A percentile compares a stretch with the other conserved stretches of the same genome.
These are phyloP conservation scores for Tolypocladium tundrense DNA, from an alignment of 2,329 filamentous ascomycete genomes.

Conservation along the genomic window DNA sequence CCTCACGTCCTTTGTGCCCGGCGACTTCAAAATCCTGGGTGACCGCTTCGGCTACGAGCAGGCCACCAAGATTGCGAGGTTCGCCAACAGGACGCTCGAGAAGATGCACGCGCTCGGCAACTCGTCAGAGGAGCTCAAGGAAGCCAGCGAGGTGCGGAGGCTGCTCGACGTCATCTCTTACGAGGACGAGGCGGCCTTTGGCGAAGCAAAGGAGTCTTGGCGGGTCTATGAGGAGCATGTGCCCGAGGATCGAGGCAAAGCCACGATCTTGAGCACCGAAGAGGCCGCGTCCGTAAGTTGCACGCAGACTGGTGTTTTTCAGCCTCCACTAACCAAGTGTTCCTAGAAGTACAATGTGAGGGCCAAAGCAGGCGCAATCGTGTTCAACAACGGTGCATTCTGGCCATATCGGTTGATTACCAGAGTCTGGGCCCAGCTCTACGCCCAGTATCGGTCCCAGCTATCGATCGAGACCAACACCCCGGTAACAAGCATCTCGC, in stretches of 20 bases:
- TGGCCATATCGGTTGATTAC: conserved; percentile 39
- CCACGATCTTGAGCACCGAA: not conserved
- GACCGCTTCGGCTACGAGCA: conserved; percentile 17
- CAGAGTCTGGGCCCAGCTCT: conserved; percentile 25
- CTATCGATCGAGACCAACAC: conserved; percentile 28
- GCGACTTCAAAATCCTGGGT: conserved; percentile 23
- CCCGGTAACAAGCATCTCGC: conserved; percentile 13
- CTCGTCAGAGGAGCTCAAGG: conserved; percentile 6
- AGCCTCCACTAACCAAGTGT: not conserved
- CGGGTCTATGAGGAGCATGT: conserved; percentile 6
- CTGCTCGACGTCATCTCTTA: conserved; percentile 11
- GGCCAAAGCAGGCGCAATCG: conserved; percentile 17
- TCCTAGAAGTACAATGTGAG: conserved; percentile 13
- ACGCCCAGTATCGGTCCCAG: conserved; percentile 14
- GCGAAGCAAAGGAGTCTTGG: not conserved
- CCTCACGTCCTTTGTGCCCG: conserved; percentile 21
- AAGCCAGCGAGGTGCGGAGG: conserved; percentile 9
- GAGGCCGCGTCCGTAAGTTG: not conserved
- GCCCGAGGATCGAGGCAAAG: conserved; percentile 8
- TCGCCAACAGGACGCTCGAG: conserved; percentile 28
- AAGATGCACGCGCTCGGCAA: conserved; percentile 8
- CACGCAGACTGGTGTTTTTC: not conserved
- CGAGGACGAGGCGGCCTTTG: conserved; percentile 8
- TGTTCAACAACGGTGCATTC: conserved; percentile 26
- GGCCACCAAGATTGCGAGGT: conserved; percentile 30